Percentiles rank a stretch among this genome's conserved stretches.
These are phyloP conservation scores for Xylaria palmicola DNA, from an alignment of 495 filamentous ascomycete species.

Conservation along the genomic window DNA sequence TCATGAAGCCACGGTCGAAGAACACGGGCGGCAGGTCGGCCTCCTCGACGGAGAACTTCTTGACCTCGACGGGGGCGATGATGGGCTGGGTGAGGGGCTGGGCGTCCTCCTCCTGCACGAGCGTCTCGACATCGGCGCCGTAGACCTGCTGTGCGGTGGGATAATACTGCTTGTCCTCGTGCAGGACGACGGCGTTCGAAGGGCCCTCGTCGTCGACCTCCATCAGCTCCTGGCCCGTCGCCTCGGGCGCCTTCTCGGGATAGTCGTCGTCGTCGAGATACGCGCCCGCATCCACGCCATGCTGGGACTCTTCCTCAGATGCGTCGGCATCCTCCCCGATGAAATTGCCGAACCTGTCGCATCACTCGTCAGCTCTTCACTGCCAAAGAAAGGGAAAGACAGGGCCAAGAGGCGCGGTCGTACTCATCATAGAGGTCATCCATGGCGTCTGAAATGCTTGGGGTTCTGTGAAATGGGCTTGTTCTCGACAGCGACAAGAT, in stretches of 20 bases:
- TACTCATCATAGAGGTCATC: slow-evolving; percentile 87
- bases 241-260: slow-evolving; percentile 60
- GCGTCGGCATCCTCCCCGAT: slow-evolving; percentile 85
- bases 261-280: slow-evolving; percentile 74
- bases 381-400: neutral
- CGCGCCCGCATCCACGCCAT: slow-evolving; percentile 68
- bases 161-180: slow-evolving; percentile 99
- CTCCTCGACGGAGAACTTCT: slow-evolving; percentile 94
- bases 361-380: slow-evolving; percentile 19
- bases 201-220: slow-evolving; percentile 93
- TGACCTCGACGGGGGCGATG: slow-evolving; percentile 86
- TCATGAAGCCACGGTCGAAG: slow-evolving; percentile 86
- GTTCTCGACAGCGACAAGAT: slow-evolving; percentile 13
- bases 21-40: slow-evolving; percentile 82
- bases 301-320: slow-evolving; percentile 81
- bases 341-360: slow-evolving; percentile 91
- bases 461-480: slow-evolving; percentile 13
- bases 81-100: slow-evolving; percentile 91
- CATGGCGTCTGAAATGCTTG: slow-evolving; percentile 46
- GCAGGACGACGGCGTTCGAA: slow-evolving; percentile 92
- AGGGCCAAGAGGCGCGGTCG: slow-evolving; percentile 14
- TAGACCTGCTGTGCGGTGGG: slow-evolving; percentile 94
- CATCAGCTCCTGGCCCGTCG: slow-evolving; percentile 82
- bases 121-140: slow-evolving; percentile 86
- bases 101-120: slow-evolving; percentile 97